Evolutionary conservation across 495 filamentous ascomycete genomes (phyloP), one percentile per base, ranked within the genome.

Genomic region (Podospora appendiculata): DNA sequence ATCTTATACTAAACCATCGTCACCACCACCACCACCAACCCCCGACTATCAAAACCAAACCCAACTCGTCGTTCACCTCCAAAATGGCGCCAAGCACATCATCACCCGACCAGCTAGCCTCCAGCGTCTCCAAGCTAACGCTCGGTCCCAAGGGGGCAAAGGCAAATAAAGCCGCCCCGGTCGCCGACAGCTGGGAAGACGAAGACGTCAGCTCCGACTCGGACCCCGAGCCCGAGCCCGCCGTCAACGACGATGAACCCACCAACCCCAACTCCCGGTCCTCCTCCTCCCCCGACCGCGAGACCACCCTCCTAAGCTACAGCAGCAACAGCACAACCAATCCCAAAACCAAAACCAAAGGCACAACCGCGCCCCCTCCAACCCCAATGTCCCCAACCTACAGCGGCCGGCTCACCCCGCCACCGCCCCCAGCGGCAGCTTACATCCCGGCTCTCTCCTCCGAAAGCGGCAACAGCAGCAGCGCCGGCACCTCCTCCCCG

Each of bases 171-270:
- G 60, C 62, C 44, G 54, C 63, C 32, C 60, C 74, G 36, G 74
- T 90, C 32, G 85, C 80, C 49, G 89, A 93, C 61, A 90, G 87
- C 54, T 94, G 90, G 89, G 90, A 95, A 69, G 88, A 90, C 64
- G 89, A 88, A 49, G 67, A 75, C 57, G 34, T 74, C 60, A 67
- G 67, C 47, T 70, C 76, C 0, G 68, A 69, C 57, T 56, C 65
- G 14, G 80, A 76, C 35, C 8, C 57, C 48, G 49, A 54, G 58
- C 56, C 45, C 48, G 38, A 51, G 40, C 55, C 51, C 18, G 18
- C 52, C 67, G 43, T 69, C 76, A 54, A 70, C 67, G 12, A 64
- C 65, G 68, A 8, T 65, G 25, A 50, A 2, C 25, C 5, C 25
- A 25, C 25, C 2, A 25, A 25, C 25, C 5, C 25, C 25, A 25